phyloP scores from a whole-genome alignment of 2,329 filamentous ascomycete species.

The Aspergillus hortae region DNA sequence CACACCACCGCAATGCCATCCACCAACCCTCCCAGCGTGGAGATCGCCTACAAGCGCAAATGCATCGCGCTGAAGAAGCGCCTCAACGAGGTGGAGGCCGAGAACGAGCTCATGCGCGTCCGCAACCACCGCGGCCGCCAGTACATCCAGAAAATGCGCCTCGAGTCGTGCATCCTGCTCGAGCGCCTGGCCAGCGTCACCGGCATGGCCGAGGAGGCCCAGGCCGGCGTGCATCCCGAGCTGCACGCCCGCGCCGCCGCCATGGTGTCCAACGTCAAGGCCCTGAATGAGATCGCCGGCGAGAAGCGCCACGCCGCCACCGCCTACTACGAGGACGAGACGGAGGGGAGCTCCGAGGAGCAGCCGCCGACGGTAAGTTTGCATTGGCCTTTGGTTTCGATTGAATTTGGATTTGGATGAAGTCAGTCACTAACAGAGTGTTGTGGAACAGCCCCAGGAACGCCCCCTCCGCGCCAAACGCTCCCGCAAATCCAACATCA shows the following conservation, averaged over 20 bases:
- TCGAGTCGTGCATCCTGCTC: conserved; percentile 49
- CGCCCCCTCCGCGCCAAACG: conserved; percentile 44
- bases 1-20: conserved; percentile 25
- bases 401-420: neutral
- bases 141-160: conserved; percentile 84
- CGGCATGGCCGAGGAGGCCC: conserved; percentile 39
- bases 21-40: conserved; percentile 76
- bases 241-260: conserved; percentile 34
- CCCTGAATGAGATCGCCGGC: conserved; percentile 21
- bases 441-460: conserved; percentile 39
- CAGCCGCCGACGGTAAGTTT: conserved; percentile 38
- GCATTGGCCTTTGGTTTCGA: neutral
- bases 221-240: conserved; percentile 31
- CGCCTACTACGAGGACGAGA: conserved; percentile 39
- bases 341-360: conserved; percentile 43
- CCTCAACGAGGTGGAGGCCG: conserved; percentile 84
- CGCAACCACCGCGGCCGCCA: conserved; percentile 77
- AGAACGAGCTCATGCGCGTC: conserved; percentile 78
- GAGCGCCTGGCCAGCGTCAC: conserved; percentile 40
- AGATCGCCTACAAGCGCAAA: conserved; percentile 94
- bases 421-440: no score
- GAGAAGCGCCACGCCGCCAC: conserved; percentile 20
- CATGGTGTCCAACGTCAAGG: conserved; percentile 25
- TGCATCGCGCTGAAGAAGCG: conserved; percentile 92
- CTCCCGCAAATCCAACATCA: conserved; percentile 36